Evolutionary conservation across 2,329 filamentous ascomycete genomes (phyloP).

Genomic region (Sphaerulina populicola): DNA sequence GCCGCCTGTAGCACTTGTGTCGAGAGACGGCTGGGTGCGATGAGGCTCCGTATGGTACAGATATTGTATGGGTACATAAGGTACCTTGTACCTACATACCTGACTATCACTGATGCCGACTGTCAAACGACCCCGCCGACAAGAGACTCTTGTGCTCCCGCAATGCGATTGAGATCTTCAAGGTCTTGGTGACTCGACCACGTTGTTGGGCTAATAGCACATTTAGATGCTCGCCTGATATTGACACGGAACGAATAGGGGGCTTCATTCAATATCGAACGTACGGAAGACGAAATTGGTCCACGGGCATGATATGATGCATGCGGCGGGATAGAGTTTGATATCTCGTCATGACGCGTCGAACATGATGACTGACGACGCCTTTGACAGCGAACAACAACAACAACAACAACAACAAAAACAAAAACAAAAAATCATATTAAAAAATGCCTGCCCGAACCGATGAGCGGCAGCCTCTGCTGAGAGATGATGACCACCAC

Average conservation of each 20-base stretch:
- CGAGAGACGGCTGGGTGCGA: conserved; percentile 3
- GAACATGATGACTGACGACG: not conserved
- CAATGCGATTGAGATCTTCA: no score
- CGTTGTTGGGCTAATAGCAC: no score
- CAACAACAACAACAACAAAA: not conserved
- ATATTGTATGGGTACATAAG: not conserved
- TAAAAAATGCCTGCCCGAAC: not conserved
- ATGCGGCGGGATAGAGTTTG: not conserved
- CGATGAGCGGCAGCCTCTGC: conserved; percentile 8
- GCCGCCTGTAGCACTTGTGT: conserved; percentile 19
- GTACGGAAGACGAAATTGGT: not conserved
- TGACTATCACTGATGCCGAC: no score
- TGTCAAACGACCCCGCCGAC: no score
- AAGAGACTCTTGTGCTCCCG: no score
- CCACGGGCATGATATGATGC: not conserved
- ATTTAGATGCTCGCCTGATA: no score
- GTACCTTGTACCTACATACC: not conserved
- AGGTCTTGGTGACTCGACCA: no score
- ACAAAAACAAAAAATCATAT: not conserved
- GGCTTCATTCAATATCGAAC: not conserved
- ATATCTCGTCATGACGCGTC: conserved; percentile 1
- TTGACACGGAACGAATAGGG: no score
- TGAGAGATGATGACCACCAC: not conserved
- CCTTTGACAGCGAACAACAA: not conserved
- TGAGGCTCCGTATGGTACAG: not conserved